Evolutionary conservation across 164 flowering plant species (phyloP).

Genomic region (Vitis labrusca): DNA sequence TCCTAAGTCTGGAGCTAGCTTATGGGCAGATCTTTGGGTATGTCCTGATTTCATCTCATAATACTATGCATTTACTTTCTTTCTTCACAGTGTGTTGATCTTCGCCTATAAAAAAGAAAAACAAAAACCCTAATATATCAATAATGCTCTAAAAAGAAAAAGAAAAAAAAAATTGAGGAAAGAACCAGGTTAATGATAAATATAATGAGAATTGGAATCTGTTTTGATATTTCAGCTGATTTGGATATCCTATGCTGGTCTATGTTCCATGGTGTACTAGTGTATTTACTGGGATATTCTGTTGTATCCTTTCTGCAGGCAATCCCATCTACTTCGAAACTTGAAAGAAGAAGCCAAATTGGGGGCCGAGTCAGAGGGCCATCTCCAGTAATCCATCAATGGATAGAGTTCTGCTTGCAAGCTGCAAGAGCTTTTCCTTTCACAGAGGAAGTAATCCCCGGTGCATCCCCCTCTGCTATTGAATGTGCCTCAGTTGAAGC

Average conservation of each 20-base stretch:
- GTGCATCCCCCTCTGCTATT: conserved; percentile 68
- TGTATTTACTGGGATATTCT: too few species aligned
- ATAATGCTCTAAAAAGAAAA: too few species aligned
- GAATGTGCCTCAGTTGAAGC: conserved; percentile 18
- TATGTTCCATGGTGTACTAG: too few species aligned
- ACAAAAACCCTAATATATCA: too few species aligned
- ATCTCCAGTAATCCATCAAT: conserved; percentile 80
- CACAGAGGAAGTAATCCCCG: conserved; percentile 72
- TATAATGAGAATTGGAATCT: too few species aligned
- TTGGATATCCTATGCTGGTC: too few species aligned
- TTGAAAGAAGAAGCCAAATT: conserved; percentile 42
- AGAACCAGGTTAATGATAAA: too few species aligned
- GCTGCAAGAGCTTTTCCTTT: conserved; percentile 76
- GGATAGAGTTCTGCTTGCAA: conserved; percentile 94
- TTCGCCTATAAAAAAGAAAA: too few species aligned
- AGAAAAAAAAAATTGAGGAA: too few species aligned
- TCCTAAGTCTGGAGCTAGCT: conserved; percentile 92
- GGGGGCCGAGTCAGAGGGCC: conserved; percentile 89
- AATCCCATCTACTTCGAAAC: conserved; percentile 60
- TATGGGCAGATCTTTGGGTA: conserved; percentile 99
- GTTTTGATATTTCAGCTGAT: too few species aligned
- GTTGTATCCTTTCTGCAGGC: conserved; percentile 45
- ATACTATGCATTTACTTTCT: neutral
- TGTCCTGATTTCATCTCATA: neutral
- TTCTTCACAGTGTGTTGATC: neutral